Evolutionary conservation across 495 filamentous ascomycete genomes (phyloP).

Genomic region (Xylaria grammica): DNA sequence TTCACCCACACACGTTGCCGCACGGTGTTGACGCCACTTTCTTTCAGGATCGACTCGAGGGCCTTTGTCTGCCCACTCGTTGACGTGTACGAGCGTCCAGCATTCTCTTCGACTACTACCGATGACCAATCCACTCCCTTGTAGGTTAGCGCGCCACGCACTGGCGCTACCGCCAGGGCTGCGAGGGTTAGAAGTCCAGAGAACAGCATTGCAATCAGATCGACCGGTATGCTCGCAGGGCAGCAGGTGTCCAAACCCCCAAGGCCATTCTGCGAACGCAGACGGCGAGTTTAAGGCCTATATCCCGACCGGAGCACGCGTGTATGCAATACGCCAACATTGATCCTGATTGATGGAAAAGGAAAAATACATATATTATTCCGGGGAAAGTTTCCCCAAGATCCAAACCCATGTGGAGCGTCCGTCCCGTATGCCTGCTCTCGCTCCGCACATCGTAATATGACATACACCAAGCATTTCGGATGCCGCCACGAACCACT

Average conservation of each 20-base stretch:
- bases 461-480: not conserved
- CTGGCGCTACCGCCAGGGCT: conserved; percentile 26
- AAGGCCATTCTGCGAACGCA: not conserved
- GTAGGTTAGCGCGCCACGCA: conserved; percentile 59
- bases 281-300: conserved; percentile 1
- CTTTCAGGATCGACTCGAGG: conserved; percentile 67
- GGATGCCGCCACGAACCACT: not conserved
- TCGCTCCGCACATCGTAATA: not conserved
- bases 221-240: not conserved
- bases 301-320: too few species aligned
- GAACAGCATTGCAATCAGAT: conserved; percentile 26
- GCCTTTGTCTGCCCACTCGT: conserved; percentile 54
- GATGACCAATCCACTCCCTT: conserved; percentile 79
- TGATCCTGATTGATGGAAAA: conserved; percentile 23
- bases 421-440: not conserved
- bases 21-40: conserved; percentile 71
- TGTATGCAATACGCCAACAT: not conserved
- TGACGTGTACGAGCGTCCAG: conserved; percentile 65
- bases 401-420: conserved; percentile 1
- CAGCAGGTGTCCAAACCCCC: not conserved
- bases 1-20: conserved; percentile 78
- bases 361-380: not conserved
- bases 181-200: conserved; percentile 25
- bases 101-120: conserved; percentile 65
- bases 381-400: too few species aligned